Evolutionary conservation across 352 stramenopile genomes (phyloP).

Genomic region (Globisporangium nunn): DNA sequence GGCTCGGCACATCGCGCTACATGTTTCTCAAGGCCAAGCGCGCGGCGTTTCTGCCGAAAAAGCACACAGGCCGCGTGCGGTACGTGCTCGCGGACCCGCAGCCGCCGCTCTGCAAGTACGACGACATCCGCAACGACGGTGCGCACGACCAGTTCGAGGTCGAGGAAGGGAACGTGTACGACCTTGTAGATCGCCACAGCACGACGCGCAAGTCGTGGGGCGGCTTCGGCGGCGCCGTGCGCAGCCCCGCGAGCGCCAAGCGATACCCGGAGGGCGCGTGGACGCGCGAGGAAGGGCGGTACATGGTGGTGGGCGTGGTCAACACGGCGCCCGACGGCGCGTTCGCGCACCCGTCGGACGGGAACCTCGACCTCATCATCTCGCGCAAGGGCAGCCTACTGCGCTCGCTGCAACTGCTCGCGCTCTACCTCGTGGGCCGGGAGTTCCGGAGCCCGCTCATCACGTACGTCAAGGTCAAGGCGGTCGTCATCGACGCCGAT

Average conservation of each 20-base stretch:
- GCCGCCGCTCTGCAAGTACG: slow-evolving; percentile 66
- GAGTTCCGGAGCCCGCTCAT: slow-evolving; percentile 57
- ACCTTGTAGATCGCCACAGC: slow-evolving; percentile 23
- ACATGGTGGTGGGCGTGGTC: slow-evolving; percentile 49
- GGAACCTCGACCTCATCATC: slow-evolving; percentile 75
- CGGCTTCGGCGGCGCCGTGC: slow-evolving; percentile 53
- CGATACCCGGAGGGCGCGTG: slow-evolving; percentile 44
- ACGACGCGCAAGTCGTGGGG: slow-evolving; percentile 39
- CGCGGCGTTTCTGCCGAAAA: slow-evolving; percentile 37
- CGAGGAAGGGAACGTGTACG: slow-evolving; percentile 71
- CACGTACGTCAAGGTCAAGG: slow-evolving; percentile 75
- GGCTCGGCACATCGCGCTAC: slow-evolving; percentile 62
- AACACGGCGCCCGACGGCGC: slow-evolving; percentile 79
- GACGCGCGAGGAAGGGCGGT: slow-evolving; percentile 38
- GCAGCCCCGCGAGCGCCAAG: slow-evolving; percentile 46
- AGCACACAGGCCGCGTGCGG: slow-evolving; percentile 50
- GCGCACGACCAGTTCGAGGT: slow-evolving; percentile 61
- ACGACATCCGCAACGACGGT: slow-evolving; percentile 52
- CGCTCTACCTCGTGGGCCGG: slow-evolving; percentile 46
- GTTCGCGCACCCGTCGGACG: slow-evolving; percentile 70
- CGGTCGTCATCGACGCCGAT: slow-evolving; percentile 59
- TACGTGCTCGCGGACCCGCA: slow-evolving; percentile 66
- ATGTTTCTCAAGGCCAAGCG: slow-evolving; percentile 68
- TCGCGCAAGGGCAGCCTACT: slow-evolving; percentile 37
- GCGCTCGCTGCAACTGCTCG: slow-evolving; percentile 35